Conservation (phyloP, 495 filamentous ascomycete species). For the Daldinia childiae region DNA sequence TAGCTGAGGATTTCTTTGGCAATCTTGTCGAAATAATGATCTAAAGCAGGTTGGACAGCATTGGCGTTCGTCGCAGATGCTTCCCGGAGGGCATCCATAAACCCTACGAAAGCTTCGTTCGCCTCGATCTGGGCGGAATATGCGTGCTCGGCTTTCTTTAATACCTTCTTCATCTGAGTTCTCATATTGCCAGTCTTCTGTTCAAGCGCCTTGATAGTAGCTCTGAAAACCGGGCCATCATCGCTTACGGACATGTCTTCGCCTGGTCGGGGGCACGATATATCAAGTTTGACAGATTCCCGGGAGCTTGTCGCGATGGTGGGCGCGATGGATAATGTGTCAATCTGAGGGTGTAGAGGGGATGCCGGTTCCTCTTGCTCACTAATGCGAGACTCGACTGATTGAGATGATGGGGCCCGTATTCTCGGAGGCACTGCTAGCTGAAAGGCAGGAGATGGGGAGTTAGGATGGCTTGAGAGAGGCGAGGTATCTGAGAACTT, state of each 20-base stretch:
- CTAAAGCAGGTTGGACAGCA: constrained; percentile 92
- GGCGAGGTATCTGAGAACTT: constrained; percentile 46
- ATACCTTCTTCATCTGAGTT: constrained; percentile 90
- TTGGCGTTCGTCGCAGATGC: constrained; percentile 91
- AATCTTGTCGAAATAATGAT: constrained; percentile 98
- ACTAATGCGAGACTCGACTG: constrained; percentile 78
- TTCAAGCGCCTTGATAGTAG: constrained; percentile 95
- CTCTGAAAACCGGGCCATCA: constrained; percentile 94
- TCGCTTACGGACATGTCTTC: constrained; percentile 89
- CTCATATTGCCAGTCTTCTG: constrained; percentile 97
- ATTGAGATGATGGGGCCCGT: constrained; percentile 83
- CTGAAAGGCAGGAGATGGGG: constrained; percentile 74
- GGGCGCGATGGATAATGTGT: constrained; percentile 51
- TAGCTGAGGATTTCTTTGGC: constrained; percentile 89
- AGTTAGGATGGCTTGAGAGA: constrained; percentile 56
- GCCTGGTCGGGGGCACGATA: constrained; percentile 83
- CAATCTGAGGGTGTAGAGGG: constrained; percentile 59
- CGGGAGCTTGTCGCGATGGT: constrained; percentile 45
- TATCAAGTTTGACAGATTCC: constrained; percentile 82
- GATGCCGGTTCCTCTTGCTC: constrained; percentile 73
- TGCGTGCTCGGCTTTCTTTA: constrained; percentile 89
- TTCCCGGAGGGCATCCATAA: constrained; percentile 89
- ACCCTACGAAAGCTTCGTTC: constrained; percentile 82
- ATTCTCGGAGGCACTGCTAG: constrained; percentile 77
- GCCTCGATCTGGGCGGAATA: constrained; percentile 80